Conservation (phyloP, 2,329 filamentous ascomycete genomes). For the Colletotrichum lupini region DNA sequence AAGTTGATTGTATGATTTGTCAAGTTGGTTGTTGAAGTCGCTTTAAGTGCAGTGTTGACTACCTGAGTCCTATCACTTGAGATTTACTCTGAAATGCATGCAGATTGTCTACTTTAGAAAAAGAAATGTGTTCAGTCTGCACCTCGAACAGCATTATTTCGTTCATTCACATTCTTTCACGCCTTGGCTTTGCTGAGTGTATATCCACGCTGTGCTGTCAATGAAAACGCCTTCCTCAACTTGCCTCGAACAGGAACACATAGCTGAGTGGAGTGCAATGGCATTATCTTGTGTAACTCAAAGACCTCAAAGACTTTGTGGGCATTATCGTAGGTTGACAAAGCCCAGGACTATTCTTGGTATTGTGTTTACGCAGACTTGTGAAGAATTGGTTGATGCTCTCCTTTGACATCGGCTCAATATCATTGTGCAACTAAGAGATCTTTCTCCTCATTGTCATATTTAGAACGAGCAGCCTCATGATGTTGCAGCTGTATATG, state of each 20-base stretch:
- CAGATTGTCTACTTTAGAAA: no score
- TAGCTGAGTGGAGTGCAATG: background rate
- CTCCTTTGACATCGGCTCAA: background rate
- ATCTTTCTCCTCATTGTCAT: no score
- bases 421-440: background rate
- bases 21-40: no score
- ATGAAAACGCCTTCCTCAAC: background rate
- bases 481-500: no score
- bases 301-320: background rate
- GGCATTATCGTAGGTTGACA: background rate
- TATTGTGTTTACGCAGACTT: background rate
- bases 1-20: no score
- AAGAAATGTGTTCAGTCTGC: no score
- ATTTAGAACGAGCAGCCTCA: no score
- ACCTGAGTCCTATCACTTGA: no score
- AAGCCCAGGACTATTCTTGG: background rate
- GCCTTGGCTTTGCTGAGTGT: background rate
- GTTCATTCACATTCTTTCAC: no score
- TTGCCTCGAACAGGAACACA: background rate
- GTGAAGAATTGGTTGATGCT: background rate
- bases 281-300: background rate
- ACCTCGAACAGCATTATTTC: no score
- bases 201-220: background rate
- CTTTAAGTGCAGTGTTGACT: no score
- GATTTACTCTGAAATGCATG: background rate